Base-by-base conservation (phyloP, 805 yeast species). In the Saccharomycopsis selenospora region DNA sequence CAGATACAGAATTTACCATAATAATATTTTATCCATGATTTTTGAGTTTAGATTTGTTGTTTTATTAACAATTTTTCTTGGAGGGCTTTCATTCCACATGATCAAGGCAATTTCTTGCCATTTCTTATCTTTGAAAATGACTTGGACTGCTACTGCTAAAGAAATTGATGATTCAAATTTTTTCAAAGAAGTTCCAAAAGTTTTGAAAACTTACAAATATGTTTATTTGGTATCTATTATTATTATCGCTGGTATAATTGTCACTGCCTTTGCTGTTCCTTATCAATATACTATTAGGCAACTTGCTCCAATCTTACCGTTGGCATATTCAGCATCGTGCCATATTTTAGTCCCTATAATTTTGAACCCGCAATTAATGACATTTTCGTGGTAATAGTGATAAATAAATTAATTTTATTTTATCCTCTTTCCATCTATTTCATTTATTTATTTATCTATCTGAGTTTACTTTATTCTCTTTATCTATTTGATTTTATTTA, bases 121-220 rank as follows among this genome's bases (percentile, higher is more conserved):
- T 14, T 14, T 33, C 5, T 33, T 33, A 17, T 33, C 38, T 14
- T 33, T 33, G 38, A 33, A 33, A 33, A 33, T 33, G 38, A 20
- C 17, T 14, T 33, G 38, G 38, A 20, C 20, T 14, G 38, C 38
- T 14, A 33, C 38, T 14, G 38, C 38, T 5, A 33, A 33, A 33
- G 38, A 33, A 33, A 33, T 33, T 33, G 38, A 33, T 14, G 38
- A 33, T 20, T 33, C 38, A 17, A 33, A 33, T 33, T 33, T 33
- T 20, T 33, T 33, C 38, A 33, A 33, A 20, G 38, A 33, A 10
- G 4, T 33, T 17, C 38, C 38, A 6, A 33, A 33, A 33, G 38
- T 20, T 5, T 33, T 33, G 10, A 33, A 33, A 10, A 5, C 38
- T 4, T 33, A 33, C 38, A 33, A 33, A 33, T 33, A 14, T 7